A percentile compares a stretch with the other conserved stretches of the same genome.
Evolutionary conservation across 139 green algal genomes (phyloP).

Genomic region (Mychonastes homosphaera): DNA sequence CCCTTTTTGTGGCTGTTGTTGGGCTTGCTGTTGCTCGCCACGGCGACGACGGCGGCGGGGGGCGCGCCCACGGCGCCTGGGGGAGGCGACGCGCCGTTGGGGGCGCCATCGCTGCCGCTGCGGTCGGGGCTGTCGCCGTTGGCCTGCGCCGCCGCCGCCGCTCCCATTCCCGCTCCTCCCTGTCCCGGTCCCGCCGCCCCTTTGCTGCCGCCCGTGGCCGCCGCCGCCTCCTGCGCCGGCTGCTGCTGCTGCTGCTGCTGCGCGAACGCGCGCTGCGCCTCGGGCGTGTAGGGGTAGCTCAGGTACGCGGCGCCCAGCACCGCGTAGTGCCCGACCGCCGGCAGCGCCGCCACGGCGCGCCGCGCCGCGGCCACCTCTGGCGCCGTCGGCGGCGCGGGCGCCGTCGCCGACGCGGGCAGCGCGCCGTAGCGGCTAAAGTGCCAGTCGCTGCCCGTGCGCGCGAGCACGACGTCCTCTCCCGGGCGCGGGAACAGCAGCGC

Average conservation of each 20-base stretch:
- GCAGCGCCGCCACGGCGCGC: constrained; percentile 5
- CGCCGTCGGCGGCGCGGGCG: constrained; percentile 10
- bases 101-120: too few species aligned
- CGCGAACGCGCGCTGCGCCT: neutral
- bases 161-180: too few species aligned
- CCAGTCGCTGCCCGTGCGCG: constrained; percentile 42
- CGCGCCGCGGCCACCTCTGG: constrained; percentile 11
- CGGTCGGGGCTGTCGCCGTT: too few species aligned
- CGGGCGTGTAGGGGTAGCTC: constrained; percentile 13
- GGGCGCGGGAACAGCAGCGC: constrained; percentile 51
- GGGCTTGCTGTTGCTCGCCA: too few species aligned
- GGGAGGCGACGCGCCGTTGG: too few species aligned
- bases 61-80: too few species aligned
- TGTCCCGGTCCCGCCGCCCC: too few species aligned
- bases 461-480: constrained; percentile 41
- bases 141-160: too few species aligned
- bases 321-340: constrained; percentile 27
- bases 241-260: too few species aligned
- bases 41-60: too few species aligned
- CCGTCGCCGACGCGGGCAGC: constrained; percentile 12
- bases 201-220: too few species aligned
- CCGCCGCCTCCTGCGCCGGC: too few species aligned
- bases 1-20: neutral
- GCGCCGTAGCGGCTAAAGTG: constrained; percentile 49
- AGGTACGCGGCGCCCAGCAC: constrained; percentile 30